Evolutionary conservation across 2,329 filamentous ascomycete species (phyloP), one percentile per base, ranked within the genome.

Genomic region (Myotisia sp.): DNA sequence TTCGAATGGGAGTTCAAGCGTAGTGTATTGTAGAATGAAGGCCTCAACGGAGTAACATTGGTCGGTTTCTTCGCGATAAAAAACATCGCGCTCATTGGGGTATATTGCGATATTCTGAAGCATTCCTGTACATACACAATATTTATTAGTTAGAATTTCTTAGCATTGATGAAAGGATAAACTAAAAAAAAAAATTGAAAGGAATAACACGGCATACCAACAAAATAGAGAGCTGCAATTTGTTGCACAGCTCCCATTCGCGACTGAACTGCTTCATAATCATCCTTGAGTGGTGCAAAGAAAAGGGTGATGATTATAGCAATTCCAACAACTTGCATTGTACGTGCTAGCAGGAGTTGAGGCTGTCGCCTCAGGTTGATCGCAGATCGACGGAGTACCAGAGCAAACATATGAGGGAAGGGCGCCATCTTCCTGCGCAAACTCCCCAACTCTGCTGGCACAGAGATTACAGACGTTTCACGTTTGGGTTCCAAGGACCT

Each of bases 91-190:
- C 48, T 84, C 79, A 26, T 61, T 61, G 0, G 79, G 79, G 47
- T 84, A 84, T 5, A 81, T 66, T 3, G 78, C 76, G 3, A 84
- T 75, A 47, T 84, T 84, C 52, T 85, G 78, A 8, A 85, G 64
- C 78, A 85, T 83, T 18, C 79, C 79, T 70, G 0, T 7, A 33
- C n/a, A 37, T 6, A 34, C 28, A 16, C 3, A 16, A 21, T 4
- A 34, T 12, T 18, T 2, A 10, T 31, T 19, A 22, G 9, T 20
- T n/a, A 13, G 8, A 5, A 6, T 8, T 9, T 2, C 19, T 7
- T 6, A 26, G n/a, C 19, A 19, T 24, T 24, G 10, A 5, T 20
- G 21, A n/a, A n/a, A n/a, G n/a, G n/a, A n/a, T n/a, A n/a, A n/a
- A n/a, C n/a, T n/a, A n/a, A n/a, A n/a, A n/a, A n/a, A n/a, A n/a